Percentiles rank a stretch among this genome's conserved stretches.
These are phyloP conservation scores for Leishmania turanica DNA, from an alignment of 208 protist genomes.

Conservation along the genomic window DNA sequence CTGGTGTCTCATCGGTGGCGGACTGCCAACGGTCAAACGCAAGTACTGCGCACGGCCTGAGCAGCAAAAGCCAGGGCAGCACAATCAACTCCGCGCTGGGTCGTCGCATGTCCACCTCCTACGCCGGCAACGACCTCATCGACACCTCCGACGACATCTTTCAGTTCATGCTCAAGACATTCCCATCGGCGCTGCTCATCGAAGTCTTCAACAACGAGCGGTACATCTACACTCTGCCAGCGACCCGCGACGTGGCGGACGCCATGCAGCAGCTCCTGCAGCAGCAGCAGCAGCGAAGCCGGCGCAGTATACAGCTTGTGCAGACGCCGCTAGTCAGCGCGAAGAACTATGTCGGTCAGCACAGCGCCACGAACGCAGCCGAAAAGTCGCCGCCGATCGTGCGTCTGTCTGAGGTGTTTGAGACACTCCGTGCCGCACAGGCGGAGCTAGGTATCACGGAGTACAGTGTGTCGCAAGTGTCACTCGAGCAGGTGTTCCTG, in stretches of 20 bases:
- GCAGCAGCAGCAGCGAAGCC: constrained; percentile 17
- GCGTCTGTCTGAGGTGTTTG: constrained; percentile 52
- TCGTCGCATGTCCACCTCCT: constrained; percentile 22
- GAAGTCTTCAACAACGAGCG: constrained; percentile 47
- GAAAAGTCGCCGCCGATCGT: constrained; percentile 8
- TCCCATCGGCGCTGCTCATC: constrained; percentile 42
- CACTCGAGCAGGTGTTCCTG: constrained; percentile 77
- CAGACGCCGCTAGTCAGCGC: not conserved
- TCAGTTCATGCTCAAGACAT: constrained; percentile 37
- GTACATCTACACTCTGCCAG: constrained; percentile 43
- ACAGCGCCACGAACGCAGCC: not conserved
- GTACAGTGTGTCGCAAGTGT: constrained; percentile 75
- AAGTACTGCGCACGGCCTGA: not conserved
- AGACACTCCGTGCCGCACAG: constrained; percentile 38
- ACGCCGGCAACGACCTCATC: constrained; percentile 34
- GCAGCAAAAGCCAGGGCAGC: not conserved
- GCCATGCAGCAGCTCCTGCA: constrained; percentile 32
- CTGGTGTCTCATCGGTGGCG: not conserved
- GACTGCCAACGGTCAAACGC: not conserved
- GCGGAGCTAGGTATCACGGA: constrained; percentile 55
- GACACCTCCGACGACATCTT: constrained; percentile 32
- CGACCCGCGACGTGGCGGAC: constrained; percentile 29
- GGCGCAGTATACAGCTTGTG: constrained; percentile 10
- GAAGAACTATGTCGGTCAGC: not conserved
- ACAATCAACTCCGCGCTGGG: not conserved